Base-by-base conservation (phyloP, 1,139 yeast species). In the Pichiaceae sp. region DNA sequence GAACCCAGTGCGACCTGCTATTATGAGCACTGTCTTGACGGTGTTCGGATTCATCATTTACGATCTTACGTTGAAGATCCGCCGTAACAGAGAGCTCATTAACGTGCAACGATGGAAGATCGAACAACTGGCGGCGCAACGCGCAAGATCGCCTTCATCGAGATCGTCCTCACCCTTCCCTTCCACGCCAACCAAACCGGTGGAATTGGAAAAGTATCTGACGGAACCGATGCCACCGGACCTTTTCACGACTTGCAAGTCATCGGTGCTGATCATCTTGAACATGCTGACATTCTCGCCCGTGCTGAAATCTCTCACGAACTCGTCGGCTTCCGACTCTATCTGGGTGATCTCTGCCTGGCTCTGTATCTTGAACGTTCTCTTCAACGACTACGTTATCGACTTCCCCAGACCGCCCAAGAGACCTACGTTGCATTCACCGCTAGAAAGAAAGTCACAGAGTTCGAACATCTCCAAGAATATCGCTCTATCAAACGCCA, bases 281-380 rank as follows among this genome's bases (percentile, higher is more conserved):
- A 72, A 84, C 4, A 62, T 89, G 33, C 63, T 87, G 33, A 78
- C 93, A 0, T 62, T 89, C 32, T 84, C 96, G 0, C 98, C 98
- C 0, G 91, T 91, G 3, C 67, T 91, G 38, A 83, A 85, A 48
- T 87, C 96, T 0, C 67, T 93, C 35, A 87, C 96, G 0, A 74
- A 77, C 47, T 83, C 96, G 1, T 86, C 96, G 0, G 75, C 96
- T 0, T 82, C 94, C 1, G 97, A 91, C 59, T 86, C 96, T 15
- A 86, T 93, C 44, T 91, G 98, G 97, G 87, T 95, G 0, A 60
- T 91, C 6, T 76, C 95, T 3, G 75, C 82, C 37, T 78, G 95
- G 75, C 64, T 91, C 19, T 78, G 84, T 29, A 47, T 85, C 7
- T 65, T 77, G 31, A 84, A 84, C 49, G 63, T 85, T 3, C 56